A percentile compares a stretch with the other conserved stretches of the same genome.
Conservation (phyloP, 2,329 filamentous ascomycete species). For the Xylaria sp. region DNA sequence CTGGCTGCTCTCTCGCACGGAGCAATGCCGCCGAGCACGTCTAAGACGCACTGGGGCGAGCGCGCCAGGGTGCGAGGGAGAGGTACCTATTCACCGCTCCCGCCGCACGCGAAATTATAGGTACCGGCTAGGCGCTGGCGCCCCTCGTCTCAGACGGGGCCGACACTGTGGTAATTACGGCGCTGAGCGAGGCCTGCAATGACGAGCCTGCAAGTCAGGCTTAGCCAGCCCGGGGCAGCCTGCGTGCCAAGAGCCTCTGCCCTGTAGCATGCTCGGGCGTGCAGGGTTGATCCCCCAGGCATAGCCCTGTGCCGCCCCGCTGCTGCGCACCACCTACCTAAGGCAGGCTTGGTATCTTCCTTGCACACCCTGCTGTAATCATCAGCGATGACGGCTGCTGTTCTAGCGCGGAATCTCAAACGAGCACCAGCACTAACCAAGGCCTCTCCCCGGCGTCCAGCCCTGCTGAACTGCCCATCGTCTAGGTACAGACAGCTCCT, state of each 20-base stretch:
- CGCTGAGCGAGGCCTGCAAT: slow-evolving; percentile 26
- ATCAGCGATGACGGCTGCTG: slow-evolving; percentile 11
- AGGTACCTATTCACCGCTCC: slow-evolving; percentile 25
- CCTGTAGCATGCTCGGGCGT: slow-evolving; percentile 18
- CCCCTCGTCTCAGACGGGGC: slow-evolving; percentile 16
- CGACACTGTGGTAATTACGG: slow-evolving; percentile 31
- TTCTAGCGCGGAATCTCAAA: slow-evolving; percentile 25
- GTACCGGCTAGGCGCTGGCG: slow-evolving; percentile 19
- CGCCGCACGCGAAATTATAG: slow-evolving; percentile 19
- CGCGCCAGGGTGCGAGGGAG: slow-evolving; percentile 15
- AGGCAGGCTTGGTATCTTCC: background rate
- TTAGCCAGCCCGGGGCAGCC: slow-evolving; percentile 16
- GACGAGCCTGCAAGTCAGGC: slow-evolving; percentile 19
- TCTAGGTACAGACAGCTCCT: too few relatives aligned
- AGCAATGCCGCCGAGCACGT: slow-evolving; percentile 29
- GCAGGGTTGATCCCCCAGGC: slow-evolving; percentile 4
- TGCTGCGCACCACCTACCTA: background rate
- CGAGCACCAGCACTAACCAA: slow-evolving; percentile 1
- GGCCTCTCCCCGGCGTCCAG: slow-evolving; percentile 8
- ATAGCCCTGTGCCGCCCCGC: background rate
- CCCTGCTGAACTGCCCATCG: slow-evolving; percentile 14
- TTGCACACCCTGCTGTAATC: background rate
- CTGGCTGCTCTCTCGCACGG: slow-evolving; percentile 30
- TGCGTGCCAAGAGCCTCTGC: slow-evolving; percentile 17
- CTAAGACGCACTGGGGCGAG: slow-evolving; percentile 24